Evolutionary conservation across 2,329 filamentous ascomycete species (phyloP).

Genomic region (Plectosphaerella sp.): DNA sequence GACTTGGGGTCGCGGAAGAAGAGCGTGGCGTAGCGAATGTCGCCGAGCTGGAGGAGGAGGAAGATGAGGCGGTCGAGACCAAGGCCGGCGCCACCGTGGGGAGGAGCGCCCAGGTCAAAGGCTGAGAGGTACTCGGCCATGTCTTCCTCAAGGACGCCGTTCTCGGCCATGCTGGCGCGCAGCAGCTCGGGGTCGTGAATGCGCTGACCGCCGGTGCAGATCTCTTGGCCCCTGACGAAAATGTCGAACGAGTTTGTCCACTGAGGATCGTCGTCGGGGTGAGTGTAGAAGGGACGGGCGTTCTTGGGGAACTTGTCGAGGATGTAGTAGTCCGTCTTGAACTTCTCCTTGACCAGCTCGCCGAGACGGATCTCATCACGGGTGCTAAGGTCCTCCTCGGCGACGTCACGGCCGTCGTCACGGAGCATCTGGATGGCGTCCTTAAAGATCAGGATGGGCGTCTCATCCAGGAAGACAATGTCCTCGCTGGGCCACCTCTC

Average conservation of each 20-base stretch:
- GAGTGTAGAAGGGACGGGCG: conserved; percentile 87
- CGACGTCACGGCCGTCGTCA: conserved; percentile 72
- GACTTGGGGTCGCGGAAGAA: conserved; percentile 89
- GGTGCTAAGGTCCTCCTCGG: conserved; percentile 77
- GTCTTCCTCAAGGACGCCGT: conserved; percentile 71
- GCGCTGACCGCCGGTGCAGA: conserved; percentile 87
- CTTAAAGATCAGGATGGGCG: conserved; percentile 73
- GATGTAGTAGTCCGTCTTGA: conserved; percentile 86
- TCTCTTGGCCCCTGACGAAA: conserved; percentile 89
- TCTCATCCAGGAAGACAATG: conserved; percentile 81
- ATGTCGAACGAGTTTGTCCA: conserved; percentile 94
- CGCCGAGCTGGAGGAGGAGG: conserved; percentile 78
- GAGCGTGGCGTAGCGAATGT: conserved; percentile 82
- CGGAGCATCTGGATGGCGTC: conserved; percentile 80
- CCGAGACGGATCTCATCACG: conserved; percentile 84
- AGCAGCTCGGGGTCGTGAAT: conserved; percentile 76
- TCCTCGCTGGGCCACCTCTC: conserved; percentile 83
- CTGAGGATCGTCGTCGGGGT: conserved; percentile 68
- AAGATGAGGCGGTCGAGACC: conserved; percentile 86
- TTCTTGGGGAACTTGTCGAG: conserved; percentile 87
- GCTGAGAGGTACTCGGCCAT: conserved; percentile 90
- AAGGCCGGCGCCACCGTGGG: conserved; percentile 85
- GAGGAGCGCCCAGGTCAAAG: conserved; percentile 84
- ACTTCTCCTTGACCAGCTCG: conserved; percentile 79
- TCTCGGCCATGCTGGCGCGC: conserved; percentile 70